Conservation (phyloP, 2,329 filamentous ascomycete genomes). For the Huntiella savannae region DNA sequence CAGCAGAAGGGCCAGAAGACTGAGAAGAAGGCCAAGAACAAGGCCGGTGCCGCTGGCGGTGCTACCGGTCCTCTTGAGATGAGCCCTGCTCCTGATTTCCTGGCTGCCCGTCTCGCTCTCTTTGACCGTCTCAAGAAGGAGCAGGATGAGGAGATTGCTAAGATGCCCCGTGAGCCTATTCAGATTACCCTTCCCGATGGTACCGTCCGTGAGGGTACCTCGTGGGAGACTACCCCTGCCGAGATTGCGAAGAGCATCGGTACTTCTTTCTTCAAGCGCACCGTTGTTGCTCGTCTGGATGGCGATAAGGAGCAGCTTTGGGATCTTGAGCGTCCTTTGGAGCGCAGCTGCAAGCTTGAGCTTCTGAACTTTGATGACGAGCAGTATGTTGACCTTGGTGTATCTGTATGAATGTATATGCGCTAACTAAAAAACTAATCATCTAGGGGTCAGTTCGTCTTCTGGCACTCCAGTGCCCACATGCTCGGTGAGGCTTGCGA, state of each 20-base stretch:
- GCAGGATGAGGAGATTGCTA: conserved; percentile 56
- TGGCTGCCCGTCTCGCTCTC: conserved; percentile 56
- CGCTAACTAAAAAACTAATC: not conserved
- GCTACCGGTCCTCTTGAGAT: conserved; percentile 27
- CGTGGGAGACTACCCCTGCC: conserved; percentile 81
- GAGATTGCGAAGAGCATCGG: conserved; percentile 61
- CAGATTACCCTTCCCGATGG: conserved; percentile 56
- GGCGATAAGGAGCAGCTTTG: conserved; percentile 54
- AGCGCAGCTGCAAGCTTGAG: conserved; percentile 70
- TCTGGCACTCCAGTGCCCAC: conserved; percentile 95
- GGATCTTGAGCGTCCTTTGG: conserved; percentile 81
- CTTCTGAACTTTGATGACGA: conserved; percentile 56
- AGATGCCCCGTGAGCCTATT: conserved; percentile 55
- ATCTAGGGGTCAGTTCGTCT: conserved; percentile 61
- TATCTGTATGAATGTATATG: not conserved
- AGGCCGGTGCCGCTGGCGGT: conserved; percentile 20
- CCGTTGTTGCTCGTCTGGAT: conserved; percentile 70
- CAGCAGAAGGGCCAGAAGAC: conserved; percentile 16
- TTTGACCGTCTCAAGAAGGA: conserved; percentile 72
- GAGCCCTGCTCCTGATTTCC: conserved; percentile 48
- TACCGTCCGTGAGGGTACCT: conserved; percentile 50
- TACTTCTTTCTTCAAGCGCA: conserved; percentile 71
- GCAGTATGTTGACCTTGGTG: conserved; percentile 7
- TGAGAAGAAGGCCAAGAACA: conserved; percentile 24
- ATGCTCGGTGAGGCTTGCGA: conserved; percentile 91